Percentiles rank a stretch among this genome's conserved stretches.
phyloP scores from a whole-genome alignment of 306 rosid species.

The Myrica gale region DNA sequence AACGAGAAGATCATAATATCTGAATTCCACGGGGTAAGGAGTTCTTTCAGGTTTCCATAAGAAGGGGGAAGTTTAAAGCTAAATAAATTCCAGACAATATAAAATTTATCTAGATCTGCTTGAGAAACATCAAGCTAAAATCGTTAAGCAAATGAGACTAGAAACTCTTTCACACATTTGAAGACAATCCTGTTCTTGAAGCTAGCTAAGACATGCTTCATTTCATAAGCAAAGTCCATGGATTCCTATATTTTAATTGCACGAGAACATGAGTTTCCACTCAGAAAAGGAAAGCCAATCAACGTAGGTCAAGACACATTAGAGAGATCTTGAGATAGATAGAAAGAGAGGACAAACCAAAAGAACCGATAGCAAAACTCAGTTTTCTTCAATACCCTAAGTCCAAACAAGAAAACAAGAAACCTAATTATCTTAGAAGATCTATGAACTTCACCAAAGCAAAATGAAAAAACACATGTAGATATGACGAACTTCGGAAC shows the following conservation, averaged over 20 bases:
- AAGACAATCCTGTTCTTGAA: not conserved
- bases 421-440: constrained; percentile 3
- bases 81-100: not conserved
- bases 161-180: not conserved
- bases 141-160: not conserved
- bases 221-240: not conserved
- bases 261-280: not conserved
- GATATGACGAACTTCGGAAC: not conserved
- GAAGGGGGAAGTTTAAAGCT: not conserved
- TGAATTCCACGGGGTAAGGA: not conserved
- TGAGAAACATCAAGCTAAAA: not conserved
- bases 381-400: not conserved
- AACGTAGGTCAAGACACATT: no score
- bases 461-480: not conserved
- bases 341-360: not conserved
- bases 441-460: not conserved
- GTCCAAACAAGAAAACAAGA: not conserved
- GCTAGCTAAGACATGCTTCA: not conserved
- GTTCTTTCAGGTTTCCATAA: not conserved
- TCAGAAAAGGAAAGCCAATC: not conserved
- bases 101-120: not conserved
- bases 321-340: not conserved
- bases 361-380: not conserved
- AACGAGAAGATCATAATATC: not conserved
- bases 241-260: not conserved